Evolutionary conservation across 129 eudicot species (phyloP).

Genomic region (Escallonia herrerae): DNA sequence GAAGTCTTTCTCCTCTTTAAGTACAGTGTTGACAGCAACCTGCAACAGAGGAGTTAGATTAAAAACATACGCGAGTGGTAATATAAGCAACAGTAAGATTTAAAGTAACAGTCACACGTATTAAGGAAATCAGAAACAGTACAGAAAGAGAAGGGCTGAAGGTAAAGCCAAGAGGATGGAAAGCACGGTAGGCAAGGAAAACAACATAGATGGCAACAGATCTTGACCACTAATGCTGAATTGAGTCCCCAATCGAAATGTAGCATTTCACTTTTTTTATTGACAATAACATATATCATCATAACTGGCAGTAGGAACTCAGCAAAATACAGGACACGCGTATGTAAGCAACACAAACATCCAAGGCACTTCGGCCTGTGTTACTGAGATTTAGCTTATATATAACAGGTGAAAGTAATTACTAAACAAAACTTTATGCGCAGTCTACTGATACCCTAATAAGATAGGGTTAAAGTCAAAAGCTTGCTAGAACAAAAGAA

Average conservation of each 20-base stretch:
- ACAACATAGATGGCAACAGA: background rate
- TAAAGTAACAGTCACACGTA: background rate
- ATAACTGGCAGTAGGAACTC: too few species aligned
- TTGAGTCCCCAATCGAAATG: background rate
- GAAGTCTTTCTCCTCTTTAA: conserved; percentile 83
- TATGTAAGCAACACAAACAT: too few species aligned
- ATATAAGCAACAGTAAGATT: background rate
- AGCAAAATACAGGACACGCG: too few species aligned
- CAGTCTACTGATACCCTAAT: too few species aligned
- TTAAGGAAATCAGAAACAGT: background rate
- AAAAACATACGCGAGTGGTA: background rate
- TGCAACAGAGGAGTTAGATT: conserved; percentile 13
- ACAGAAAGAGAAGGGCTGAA: background rate
- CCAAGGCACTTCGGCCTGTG: too few species aligned
- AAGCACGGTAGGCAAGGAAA: background rate
- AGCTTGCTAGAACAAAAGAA: background rate
- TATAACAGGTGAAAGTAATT: too few species aligned
- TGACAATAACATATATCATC: too few species aligned
- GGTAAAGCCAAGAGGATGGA: too few species aligned
- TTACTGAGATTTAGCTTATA: too few species aligned
- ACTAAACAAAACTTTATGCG: too few species aligned
- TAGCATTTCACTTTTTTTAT: too few species aligned
- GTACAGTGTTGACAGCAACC: conserved; percentile 92
- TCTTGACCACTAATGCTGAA: background rate
- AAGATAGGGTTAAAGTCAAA: background rate